Conservation (phyloP, 441 rosid species). For the Gossypium laxum region DNA sequence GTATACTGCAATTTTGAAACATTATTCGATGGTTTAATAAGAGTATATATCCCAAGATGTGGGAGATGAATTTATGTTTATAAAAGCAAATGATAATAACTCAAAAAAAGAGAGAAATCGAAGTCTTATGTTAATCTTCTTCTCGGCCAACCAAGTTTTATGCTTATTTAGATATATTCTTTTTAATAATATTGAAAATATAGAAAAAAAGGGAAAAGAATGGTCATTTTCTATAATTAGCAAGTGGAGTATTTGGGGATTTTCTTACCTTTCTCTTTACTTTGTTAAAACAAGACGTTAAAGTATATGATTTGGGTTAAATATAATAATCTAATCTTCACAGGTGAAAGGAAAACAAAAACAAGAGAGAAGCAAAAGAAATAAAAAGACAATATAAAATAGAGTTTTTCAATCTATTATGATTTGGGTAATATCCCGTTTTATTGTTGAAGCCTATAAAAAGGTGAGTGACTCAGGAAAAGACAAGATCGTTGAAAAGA, state of each 20-base stretch:
- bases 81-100: not conserved
- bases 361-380: not conserved
- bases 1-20: not conserved
- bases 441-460: conserved; percentile 21
- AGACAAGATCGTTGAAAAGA: conserved; percentile 15
- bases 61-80: not conserved
- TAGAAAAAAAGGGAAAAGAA: not conserved
- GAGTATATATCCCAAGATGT: not conserved
- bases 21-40: not conserved
- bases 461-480: conserved; percentile 21
- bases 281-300: not conserved
- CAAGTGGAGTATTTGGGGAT: not conserved
- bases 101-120: not conserved
- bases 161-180: not conserved
- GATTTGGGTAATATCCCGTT: conserved; percentile 6
- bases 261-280: not conserved
- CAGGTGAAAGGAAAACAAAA: not conserved
- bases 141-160: not conserved
- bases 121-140: not conserved
- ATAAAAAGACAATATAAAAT: not conserved
- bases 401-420: not conserved
- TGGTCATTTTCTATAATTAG: not conserved
- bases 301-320: not conserved
- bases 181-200: not conserved
- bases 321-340: not conserved